Evolutionary conservation across 345 rosid genomes (phyloP).

Genomic region (Salix dunnii): DNA sequence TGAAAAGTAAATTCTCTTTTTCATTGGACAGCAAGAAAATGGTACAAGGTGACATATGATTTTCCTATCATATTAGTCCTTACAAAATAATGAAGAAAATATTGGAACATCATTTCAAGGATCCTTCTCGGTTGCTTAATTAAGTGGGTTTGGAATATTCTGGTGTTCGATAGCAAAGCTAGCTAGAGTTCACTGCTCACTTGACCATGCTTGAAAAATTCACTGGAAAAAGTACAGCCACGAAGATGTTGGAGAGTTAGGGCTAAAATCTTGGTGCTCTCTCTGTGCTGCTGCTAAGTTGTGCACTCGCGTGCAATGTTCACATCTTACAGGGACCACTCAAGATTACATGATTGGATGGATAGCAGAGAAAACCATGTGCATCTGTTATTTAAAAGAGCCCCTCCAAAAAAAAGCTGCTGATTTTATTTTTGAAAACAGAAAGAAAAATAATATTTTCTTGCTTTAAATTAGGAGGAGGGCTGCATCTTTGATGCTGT

Average conservation of each 20-base stretch:
- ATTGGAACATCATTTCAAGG: constrained; percentile 1
- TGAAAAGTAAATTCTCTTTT: constrained; percentile 10
- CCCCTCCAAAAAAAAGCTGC: background rate
- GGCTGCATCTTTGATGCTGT: background rate
- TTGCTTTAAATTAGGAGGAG: constrained; percentile 8
- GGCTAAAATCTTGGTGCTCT: constrained; percentile 19
- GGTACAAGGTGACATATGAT: background rate
- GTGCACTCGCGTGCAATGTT: constrained; percentile 61
- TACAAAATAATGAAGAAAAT: background rate
- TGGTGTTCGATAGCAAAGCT: background rate
- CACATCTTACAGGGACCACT: constrained; percentile 41
- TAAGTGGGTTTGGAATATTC: background rate
- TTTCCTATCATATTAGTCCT: background rate
- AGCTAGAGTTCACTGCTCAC: background rate
- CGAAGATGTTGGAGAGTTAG: background rate
- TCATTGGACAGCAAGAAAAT: background rate
- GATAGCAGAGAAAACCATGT: constrained; percentile 33
- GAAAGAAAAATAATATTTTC: background rate
- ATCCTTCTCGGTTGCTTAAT: constrained; percentile 13
- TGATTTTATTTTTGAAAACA: background rate
- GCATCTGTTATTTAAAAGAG: constrained; percentile 15
- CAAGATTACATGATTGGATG: constrained; percentile 37
- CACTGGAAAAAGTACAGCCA: constrained; percentile 10
- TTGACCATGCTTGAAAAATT: background rate
- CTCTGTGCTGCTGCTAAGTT: constrained; percentile 25